A percentile compares a stretch with the other conserved stretches of the same genome.
Conservation (phyloP, 202 grass and related monocot species). For the Tripidium arundinaceum region DNA sequence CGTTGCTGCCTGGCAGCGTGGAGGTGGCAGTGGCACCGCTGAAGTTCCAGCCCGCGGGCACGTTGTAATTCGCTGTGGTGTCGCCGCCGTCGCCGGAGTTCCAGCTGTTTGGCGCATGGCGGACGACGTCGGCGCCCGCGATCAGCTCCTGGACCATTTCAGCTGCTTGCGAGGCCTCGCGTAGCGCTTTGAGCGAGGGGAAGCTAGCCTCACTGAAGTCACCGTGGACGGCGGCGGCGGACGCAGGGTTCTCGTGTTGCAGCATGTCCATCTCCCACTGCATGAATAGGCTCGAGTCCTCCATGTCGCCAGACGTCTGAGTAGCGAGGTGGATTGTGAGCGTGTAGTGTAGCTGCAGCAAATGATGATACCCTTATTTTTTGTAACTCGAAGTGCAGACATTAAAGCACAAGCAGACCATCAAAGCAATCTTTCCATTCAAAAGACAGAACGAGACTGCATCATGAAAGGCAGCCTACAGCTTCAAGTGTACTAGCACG, state of each 20-base stretch:
- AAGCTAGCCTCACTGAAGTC: conserved; percentile 2
- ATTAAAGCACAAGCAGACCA: not conserved
- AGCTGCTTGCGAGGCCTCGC: not conserved
- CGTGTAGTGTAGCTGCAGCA: not conserved
- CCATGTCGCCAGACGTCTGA: conserved; percentile 24
- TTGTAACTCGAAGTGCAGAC: not conserved
- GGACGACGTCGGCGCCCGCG: not conserved
- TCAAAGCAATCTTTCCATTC: not conserved
- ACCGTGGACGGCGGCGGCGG: not conserved
- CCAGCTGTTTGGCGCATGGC: conserved; percentile 13
- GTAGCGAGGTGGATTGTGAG: too few relatives aligned
- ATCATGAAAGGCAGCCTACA: not conserved
- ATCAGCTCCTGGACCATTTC: conserved; percentile 10
- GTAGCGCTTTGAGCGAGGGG: conserved; percentile 34
- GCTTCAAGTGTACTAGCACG: not conserved
- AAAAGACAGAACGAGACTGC: not conserved
- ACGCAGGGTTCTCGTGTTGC: not conserved
- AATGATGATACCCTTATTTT: not conserved
- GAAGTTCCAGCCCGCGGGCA: conserved; percentile 38
- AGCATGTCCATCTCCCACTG: conserved; percentile 25
- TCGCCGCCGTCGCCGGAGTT: not conserved
- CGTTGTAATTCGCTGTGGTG: not conserved
- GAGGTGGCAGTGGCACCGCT: not conserved
- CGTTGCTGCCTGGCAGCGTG: not conserved
- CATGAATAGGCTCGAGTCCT: conserved; percentile 26